Evolutionary conservation across 345 rosid species (phyloP).

Genomic region (Conringia planisiliqua): DNA sequence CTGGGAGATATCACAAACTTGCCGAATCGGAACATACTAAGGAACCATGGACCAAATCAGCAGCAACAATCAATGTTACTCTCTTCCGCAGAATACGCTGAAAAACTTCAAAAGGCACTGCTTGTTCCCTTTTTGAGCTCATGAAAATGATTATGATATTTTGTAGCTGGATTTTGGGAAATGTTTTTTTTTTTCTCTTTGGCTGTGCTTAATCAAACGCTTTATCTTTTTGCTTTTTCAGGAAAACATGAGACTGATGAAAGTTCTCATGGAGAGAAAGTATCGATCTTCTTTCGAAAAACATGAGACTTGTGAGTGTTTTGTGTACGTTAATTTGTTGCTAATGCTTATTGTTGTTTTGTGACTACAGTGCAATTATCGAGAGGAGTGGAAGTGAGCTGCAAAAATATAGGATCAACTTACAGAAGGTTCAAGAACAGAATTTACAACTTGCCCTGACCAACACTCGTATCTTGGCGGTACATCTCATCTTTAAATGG

Average conservation of each 20-base stretch:
- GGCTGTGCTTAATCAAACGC: background rate
- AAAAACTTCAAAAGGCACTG: conserved; percentile 49
- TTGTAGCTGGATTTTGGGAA: background rate
- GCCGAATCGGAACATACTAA: conserved; percentile 27
- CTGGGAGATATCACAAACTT: conserved; percentile 60
- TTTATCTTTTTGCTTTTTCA: conserved; percentile 32
- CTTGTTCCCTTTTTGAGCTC: background rate
- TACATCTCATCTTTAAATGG: conserved; percentile 28
- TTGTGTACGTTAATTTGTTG: background rate
- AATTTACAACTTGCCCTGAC: conserved; percentile 61
- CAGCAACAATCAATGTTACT: conserved; percentile 26
- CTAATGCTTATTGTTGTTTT: conserved; percentile 6
- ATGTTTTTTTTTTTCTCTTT: background rate
- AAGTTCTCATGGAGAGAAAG: conserved; percentile 51
- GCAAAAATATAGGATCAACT: conserved; percentile 48
- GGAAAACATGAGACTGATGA: conserved; percentile 55
- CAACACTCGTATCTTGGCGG: conserved; percentile 60
- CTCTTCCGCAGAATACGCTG: conserved; percentile 34
- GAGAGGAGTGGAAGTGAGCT: conserved; percentile 49
- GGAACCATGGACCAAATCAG: conserved; percentile 35
- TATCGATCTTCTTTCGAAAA: conserved; percentile 30
- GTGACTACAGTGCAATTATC: conserved; percentile 46
- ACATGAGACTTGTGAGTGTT: conserved; percentile 13
- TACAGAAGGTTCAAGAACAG: conserved; percentile 59
- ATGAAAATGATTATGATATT: background rate